A percentile compares a stretch with the other conserved stretches of the same genome.
Conservation (phyloP, 106 monocot species). For the Alisma plantagoaquatica region DNA sequence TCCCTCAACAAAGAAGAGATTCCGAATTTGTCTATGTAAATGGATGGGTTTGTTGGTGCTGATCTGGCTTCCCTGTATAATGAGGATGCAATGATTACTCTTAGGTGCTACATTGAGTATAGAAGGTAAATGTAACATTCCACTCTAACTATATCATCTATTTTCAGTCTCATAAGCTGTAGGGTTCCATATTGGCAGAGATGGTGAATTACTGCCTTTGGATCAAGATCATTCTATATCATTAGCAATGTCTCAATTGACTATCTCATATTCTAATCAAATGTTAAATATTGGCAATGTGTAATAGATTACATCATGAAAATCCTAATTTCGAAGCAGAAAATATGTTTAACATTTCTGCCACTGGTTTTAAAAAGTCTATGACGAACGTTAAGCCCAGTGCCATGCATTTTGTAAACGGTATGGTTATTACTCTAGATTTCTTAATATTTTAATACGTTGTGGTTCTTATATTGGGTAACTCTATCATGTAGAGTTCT, state of each 20-base stretch:
- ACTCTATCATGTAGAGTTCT: too few relatives aligned
- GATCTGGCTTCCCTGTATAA: constrained; percentile 92
- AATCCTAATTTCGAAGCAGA: constrained; percentile 8
- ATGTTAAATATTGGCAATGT: background rate
- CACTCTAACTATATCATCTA: too few relatives aligned
- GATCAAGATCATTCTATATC: constrained; percentile 32
- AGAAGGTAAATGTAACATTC: too few relatives aligned
- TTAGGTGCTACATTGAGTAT: constrained; percentile 42
- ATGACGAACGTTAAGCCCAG: constrained; percentile 89
- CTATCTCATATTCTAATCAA: constrained; percentile 17
- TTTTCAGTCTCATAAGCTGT: too few relatives aligned
- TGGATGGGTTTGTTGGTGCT: constrained; percentile 98
- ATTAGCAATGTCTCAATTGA: constrained; percentile 49
- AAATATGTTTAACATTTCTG: constrained; percentile 29
- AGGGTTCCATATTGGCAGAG: too few relatives aligned
- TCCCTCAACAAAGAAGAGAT: constrained; percentile 42
- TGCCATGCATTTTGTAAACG: constrained; percentile 90
- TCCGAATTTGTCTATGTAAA: constrained; percentile 53
- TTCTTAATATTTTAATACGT: too few relatives aligned
- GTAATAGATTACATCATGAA: background rate
- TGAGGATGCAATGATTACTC: constrained; percentile 70
- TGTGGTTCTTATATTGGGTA: too few relatives aligned
- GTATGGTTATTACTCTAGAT: too few relatives aligned
- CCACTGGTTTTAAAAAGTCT: constrained; percentile 74
- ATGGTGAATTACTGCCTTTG: constrained; percentile 1